phyloP scores from a whole-genome alignment of 2,329 filamentous ascomycete species.

The Colletotrichum tabaci region DNA sequence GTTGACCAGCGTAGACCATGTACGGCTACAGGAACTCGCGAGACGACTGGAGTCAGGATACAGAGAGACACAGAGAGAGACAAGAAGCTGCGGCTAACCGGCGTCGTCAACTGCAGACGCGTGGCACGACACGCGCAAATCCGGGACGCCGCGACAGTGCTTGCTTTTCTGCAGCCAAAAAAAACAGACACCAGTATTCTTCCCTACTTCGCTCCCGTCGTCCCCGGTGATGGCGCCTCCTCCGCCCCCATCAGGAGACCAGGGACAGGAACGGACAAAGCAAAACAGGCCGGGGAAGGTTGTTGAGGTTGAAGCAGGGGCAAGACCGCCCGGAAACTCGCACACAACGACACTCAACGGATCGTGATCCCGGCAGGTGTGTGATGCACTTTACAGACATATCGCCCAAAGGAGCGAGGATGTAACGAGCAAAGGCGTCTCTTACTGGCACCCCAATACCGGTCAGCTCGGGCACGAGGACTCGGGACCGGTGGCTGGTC shows the following conservation, averaged over 20 bases:
- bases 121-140: slow-evolving; percentile 33
- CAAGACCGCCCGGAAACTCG: slow-evolving; percentile 8
- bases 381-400: slow-evolving; percentile 22
- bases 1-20: slow-evolving; percentile 1
- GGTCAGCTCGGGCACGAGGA: slow-evolving; percentile 8
- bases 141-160: slow-evolving; percentile 14
- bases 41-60: slow-evolving; percentile 5
- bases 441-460: not conserved
- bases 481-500: not conserved
- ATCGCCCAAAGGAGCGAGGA: slow-evolving; percentile 4
- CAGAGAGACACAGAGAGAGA: slow-evolving; percentile 14
- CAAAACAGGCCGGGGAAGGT: slow-evolving; percentile 7
- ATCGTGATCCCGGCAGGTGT: slow-evolving; percentile 18
- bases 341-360: slow-evolving; percentile 1
- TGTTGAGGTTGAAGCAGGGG: not conserved
- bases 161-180: slow-evolving; percentile 3
- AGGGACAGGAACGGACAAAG: slow-evolving; percentile 17
- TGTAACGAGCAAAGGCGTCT: not conserved
- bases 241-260: not conserved
- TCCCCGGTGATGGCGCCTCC: slow-evolving; percentile 7
- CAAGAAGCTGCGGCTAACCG: slow-evolving; percentile 20
- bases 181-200: not conserved
- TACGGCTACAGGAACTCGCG: slow-evolving; percentile 5
- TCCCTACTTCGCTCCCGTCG: not conserved
- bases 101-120: slow-evolving; percentile 16